These are phyloP conservation scores for Didymella exigua DNA, from an alignment of 2,329 filamentous ascomycete species.

Conservation along the genomic window DNA sequence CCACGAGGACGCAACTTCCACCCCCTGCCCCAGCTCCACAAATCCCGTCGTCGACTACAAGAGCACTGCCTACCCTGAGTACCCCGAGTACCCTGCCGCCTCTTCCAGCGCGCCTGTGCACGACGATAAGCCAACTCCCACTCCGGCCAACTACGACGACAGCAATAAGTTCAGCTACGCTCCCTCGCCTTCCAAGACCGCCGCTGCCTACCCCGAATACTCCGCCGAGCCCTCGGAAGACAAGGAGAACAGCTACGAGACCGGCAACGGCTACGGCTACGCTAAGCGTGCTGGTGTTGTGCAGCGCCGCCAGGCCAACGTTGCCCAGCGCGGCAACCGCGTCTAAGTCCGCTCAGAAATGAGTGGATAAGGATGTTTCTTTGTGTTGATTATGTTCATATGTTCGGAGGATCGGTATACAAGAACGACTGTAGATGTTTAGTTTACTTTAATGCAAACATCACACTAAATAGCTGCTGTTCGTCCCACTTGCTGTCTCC, in stretches of 20 bases:
- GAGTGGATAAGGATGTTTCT: not conserved
- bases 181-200: not conserved
- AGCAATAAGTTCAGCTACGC: not conserved
- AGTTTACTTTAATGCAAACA: slow-evolving; percentile 2
- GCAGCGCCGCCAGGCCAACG: slow-evolving; percentile 12
- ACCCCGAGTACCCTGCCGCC: slow-evolving; percentile 1
- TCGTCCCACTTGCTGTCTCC: not conserved
- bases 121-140: slow-evolving; percentile 2
- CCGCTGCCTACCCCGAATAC: not conserved
- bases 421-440: slow-evolving; percentile 22
- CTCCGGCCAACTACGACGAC: not conserved
- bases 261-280: slow-evolving; percentile 5
- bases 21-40: slow-evolving; percentile 8
- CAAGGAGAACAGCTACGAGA: slow-evolving; percentile 1
- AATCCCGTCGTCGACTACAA: not conserved
- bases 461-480: not conserved
- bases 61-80: slow-evolving; percentile 1
- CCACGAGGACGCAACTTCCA: not conserved
- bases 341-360: not conserved
- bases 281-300: slow-evolving; percentile 6
- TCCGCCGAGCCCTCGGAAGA: not conserved
- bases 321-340: slow-evolving; percentile 1
- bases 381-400: slow-evolving; percentile 9
- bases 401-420: slow-evolving; percentile 20
- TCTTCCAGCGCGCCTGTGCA: not conserved